Percentiles rank a stretch among this genome's conserved stretches.
These are phyloP conservation scores for Apiospora sp. DNA, from an alignment of 2,329 filamentous ascomycete species.

Conservation along the genomic window DNA sequence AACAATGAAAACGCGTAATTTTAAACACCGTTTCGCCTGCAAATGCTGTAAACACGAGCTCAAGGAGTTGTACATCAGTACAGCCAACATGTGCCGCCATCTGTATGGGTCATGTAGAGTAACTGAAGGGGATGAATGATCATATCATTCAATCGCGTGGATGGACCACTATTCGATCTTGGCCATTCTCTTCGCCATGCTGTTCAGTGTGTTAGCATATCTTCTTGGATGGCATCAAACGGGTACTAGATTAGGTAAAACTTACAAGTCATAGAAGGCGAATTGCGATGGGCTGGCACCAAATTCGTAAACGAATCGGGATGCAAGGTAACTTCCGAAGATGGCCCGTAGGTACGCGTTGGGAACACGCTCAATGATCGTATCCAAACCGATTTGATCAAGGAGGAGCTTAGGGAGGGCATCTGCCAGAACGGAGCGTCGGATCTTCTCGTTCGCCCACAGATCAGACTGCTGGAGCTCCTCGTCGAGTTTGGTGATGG, in stretches of 20 bases:
- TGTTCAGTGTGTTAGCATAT: conserved; percentile 48
- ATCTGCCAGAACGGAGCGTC: conserved; percentile 80
- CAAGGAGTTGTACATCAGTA: conserved; percentile 7
- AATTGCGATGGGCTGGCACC: conserved; percentile 94
- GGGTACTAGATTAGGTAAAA: conserved; percentile 38
- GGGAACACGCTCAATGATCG: conserved; percentile 85
- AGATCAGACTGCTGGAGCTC: conserved; percentile 93
- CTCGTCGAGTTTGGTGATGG: conserved; percentile 96
- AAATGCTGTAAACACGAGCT: conserved; percentile 18
- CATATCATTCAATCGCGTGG: neutral
- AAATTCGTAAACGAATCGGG: conserved; percentile 95
- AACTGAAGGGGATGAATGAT: neutral
- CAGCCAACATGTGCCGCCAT: neutral
- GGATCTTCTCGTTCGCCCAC: conserved; percentile 84
- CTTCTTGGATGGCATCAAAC: neutral
- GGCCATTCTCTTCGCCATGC: conserved; percentile 72
- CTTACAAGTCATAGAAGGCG: conserved; percentile 98
- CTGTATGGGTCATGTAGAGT: neutral
- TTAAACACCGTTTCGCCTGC: conserved; percentile 21
- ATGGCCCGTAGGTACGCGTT: conserved; percentile 93
- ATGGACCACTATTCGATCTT: conserved; percentile 45
- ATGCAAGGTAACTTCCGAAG: conserved; percentile 94
- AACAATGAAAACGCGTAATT: neutral
- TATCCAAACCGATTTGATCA: conserved; percentile 89
- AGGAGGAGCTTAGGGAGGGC: conserved; percentile 86